Evolutionary conservation across 306 rosid genomes (phyloP).

Genomic region (apple (Malus domestica)): DNA sequence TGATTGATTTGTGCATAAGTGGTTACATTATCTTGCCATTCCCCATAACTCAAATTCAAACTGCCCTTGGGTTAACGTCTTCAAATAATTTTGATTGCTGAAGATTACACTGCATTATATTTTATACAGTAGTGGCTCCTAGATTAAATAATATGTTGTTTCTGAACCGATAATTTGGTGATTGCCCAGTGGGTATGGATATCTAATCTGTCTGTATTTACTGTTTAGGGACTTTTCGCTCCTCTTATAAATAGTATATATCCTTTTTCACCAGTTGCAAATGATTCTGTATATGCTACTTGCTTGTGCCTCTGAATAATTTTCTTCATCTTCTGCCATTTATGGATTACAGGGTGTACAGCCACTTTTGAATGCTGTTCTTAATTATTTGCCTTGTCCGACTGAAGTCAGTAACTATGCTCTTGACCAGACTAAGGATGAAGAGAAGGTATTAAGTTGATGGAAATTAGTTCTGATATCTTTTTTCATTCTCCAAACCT

Average conservation of each 20-base stretch:
- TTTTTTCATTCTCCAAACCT: slow-evolving; percentile 11
- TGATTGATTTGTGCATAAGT: neutral
- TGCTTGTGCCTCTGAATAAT: neutral
- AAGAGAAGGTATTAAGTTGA: slow-evolving; percentile 63
- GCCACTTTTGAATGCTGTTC: slow-evolving; percentile 88
- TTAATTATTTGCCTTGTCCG: slow-evolving; percentile 91
- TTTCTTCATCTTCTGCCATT: slow-evolving; percentile 22
- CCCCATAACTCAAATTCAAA: neutral
- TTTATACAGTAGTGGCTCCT: neutral
- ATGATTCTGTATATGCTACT: neutral
- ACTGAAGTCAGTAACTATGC: slow-evolving; percentile 78
- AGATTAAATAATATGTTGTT: neutral
- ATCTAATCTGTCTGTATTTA: neutral
- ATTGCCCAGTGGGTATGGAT: neutral
- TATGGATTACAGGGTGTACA: slow-evolving; percentile 77
- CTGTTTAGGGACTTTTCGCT: too few relatives aligned
- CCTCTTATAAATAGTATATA: neutral
- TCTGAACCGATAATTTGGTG: neutral
- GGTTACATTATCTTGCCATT: neutral
- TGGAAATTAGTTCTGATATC: slow-evolving; percentile 4
- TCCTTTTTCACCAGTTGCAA: neutral
- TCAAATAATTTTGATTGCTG: neutral
- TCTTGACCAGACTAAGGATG: slow-evolving; percentile 81
- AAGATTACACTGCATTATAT: neutral
- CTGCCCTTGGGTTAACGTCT: neutral